phyloP scores from a whole-genome alignment of 1,139 yeast species.

The Blastobotrys illinoisensis region DNA sequence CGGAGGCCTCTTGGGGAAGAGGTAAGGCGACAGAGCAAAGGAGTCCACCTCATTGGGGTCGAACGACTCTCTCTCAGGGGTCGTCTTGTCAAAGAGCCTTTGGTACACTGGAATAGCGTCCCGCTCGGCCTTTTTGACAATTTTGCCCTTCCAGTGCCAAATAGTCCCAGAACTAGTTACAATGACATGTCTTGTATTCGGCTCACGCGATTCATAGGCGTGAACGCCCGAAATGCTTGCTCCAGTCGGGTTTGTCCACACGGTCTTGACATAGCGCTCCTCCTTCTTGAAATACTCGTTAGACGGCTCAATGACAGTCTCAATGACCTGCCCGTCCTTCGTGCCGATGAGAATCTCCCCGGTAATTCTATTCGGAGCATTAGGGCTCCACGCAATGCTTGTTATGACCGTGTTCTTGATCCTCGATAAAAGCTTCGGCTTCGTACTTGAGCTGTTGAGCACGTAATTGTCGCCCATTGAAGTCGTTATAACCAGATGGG shows the following conservation, averaged over 20 bases:
- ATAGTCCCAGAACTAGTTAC: slow-evolving; percentile 38
- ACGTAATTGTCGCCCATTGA: slow-evolving; percentile 42
- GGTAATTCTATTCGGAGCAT: slow-evolving; percentile 36
- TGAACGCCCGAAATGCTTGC: slow-evolving; percentile 35
- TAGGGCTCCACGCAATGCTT: slow-evolving; percentile 41
- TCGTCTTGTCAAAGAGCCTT: slow-evolving; percentile 27
- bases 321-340: slow-evolving; percentile 42
- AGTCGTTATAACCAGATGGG: slow-evolving; percentile 46
- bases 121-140: slow-evolving; percentile 19
- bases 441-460: slow-evolving; percentile 36
- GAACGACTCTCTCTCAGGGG: slow-evolving; percentile 25
- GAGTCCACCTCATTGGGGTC: slow-evolving; percentile 19
- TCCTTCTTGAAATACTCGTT: slow-evolving; percentile 41
- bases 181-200: slow-evolving; percentile 27
- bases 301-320: slow-evolving; percentile 41
- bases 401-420: slow-evolving; percentile 40
- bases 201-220: slow-evolving; percentile 20
- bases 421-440: slow-evolving; percentile 38
- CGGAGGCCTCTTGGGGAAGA: slow-evolving; percentile 10
- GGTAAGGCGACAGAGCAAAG: slow-evolving; percentile 19
- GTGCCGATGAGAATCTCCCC: slow-evolving; percentile 50
- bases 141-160: slow-evolving; percentile 37
- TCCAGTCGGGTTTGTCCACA: slow-evolving; percentile 33
- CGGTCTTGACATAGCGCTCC: slow-evolving; percentile 38
- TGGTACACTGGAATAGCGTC: slow-evolving; percentile 29